Percentiles rank a stretch among this genome's conserved stretches.
These are phyloP conservation scores for Backusella mclennaniae DNA, from an alignment of 192 early-diverging fungal genomes.

Conservation along the genomic window DNA sequence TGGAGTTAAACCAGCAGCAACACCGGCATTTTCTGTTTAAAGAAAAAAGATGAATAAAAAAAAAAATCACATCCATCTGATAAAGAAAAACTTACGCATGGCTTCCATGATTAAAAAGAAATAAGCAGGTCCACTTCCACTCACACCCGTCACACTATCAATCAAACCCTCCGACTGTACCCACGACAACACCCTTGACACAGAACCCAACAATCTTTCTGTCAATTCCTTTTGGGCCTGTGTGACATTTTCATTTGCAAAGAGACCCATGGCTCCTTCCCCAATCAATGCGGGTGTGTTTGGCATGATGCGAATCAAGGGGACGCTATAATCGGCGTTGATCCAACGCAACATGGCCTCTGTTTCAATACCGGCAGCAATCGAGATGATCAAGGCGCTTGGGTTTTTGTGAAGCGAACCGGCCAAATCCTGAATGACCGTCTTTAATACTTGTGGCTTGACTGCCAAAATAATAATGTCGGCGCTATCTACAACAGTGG, in stretches of 20 bases:
- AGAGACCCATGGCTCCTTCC: conserved; percentile 84
- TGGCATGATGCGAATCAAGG: conserved; percentile 78
- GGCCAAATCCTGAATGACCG: conserved; percentile 58
- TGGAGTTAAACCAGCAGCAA: conserved; percentile 67
- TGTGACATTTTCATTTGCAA: conserved; percentile 58
- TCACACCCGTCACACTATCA: conserved; percentile 82
- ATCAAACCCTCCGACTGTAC: conserved; percentile 70
- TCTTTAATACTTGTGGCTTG: conserved; percentile 85
- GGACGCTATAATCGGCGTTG: conserved; percentile 10
- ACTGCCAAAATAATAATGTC: conserved; percentile 86
- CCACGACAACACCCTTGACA: conserved; percentile 77
- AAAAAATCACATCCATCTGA: neutral
- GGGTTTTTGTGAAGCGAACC: conserved; percentile 43
- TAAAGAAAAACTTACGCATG: conserved; percentile 44
- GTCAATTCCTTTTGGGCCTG: conserved; percentile 62
- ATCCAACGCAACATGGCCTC: conserved; percentile 80
- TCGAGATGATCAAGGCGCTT: conserved; percentile 78
- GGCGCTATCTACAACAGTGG: conserved; percentile 56
- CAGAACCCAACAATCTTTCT: conserved; percentile 65
- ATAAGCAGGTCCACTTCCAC: conserved; percentile 90
- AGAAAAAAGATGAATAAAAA: conserved; percentile 77
- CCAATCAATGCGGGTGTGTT: conserved; percentile 88
- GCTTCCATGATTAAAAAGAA: conserved; percentile 90
- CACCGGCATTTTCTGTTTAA: conserved; percentile 77
- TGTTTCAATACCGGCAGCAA: conserved; percentile 86